These are phyloP conservation scores for Peronospora farinosa DNA, from an alignment of 352 stramenopile species.

Conservation along the genomic window DNA sequence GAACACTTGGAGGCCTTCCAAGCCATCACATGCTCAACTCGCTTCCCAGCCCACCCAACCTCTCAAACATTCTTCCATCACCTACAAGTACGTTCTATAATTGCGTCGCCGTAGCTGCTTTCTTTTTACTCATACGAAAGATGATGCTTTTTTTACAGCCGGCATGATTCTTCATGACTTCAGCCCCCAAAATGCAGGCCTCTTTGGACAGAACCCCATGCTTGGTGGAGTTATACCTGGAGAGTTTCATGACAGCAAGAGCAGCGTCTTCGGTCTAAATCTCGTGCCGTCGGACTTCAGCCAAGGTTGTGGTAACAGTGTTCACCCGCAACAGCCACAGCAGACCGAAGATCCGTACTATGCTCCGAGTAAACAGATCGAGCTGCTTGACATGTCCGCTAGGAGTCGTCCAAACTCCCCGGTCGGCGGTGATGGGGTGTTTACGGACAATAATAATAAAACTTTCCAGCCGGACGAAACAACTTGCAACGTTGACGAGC, in stretches of 20 bases:
- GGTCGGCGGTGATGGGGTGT: conserved; percentile 9
- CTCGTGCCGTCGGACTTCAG: conserved; percentile 60
- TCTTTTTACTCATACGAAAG: conserved; percentile 10
- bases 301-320: conserved; percentile 14
- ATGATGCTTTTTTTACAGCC: conserved; percentile 21
- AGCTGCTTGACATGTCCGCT: conserved; percentile 32
- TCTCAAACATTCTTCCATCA: conserved; percentile 66
- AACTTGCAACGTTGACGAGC: conserved; percentile 21
- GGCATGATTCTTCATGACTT: conserved; percentile 79
- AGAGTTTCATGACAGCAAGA: conserved; percentile 49
- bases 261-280: conserved; percentile 53
- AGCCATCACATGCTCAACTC: conserved; percentile 52
- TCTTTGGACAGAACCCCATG: conserved; percentile 47
- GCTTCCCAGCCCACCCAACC: conserved; percentile 66
- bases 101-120: neutral
- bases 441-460: conserved; percentile 6
- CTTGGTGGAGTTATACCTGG: conserved; percentile 17
- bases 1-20: conserved; percentile 53
- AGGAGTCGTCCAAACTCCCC: conserved; percentile 26
- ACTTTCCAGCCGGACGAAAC: conserved; percentile 6
- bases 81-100: conserved; percentile 59
- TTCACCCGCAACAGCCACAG: conserved; percentile 35
- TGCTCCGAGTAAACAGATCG: conserved; percentile 19
- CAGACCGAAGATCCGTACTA: conserved; percentile 38
- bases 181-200: conserved; percentile 47